phyloP scores from a whole-genome alignment of 305 asterid genomes.

The Fraxinus ornus region DNA sequence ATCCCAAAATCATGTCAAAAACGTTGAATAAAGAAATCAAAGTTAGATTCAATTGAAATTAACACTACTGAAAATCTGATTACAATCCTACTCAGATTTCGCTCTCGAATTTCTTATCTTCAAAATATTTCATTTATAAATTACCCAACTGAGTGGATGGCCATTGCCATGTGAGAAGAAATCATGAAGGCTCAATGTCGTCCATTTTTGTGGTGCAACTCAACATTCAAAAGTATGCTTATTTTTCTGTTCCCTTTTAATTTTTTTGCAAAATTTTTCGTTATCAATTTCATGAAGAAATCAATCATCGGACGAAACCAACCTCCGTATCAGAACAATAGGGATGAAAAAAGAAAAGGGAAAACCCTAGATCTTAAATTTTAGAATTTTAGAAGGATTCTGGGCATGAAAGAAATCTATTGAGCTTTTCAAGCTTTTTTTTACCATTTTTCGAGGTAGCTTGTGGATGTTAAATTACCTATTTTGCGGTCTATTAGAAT shows the following conservation, averaged over 20 bases:
- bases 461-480: conserved; percentile 1
- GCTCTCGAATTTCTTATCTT: not conserved
- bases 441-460: not conserved
- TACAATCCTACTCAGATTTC: not conserved
- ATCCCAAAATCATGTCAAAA: conserved; percentile 10
- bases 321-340: not conserved
- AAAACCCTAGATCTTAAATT: not conserved
- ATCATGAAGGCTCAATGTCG: not conserved
- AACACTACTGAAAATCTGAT: not conserved
- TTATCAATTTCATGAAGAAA: not conserved
- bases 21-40: not conserved
- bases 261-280: not conserved
- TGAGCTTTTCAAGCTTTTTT: not conserved
- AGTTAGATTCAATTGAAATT: not conserved
- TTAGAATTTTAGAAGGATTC: not conserved
- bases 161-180: not conserved
- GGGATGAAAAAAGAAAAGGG: not conserved
- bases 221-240: not conserved
- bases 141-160: not conserved
- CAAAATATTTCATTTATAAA: not conserved
- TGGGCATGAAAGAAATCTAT: not conserved
- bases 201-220: not conserved
- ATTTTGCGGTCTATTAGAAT: not conserved
- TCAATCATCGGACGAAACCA: not conserved
- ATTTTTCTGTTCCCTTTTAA: not conserved